Base-by-base conservation (phyloP, 441 rosid genomes). In the Pelargonium fulgidum region DNA sequence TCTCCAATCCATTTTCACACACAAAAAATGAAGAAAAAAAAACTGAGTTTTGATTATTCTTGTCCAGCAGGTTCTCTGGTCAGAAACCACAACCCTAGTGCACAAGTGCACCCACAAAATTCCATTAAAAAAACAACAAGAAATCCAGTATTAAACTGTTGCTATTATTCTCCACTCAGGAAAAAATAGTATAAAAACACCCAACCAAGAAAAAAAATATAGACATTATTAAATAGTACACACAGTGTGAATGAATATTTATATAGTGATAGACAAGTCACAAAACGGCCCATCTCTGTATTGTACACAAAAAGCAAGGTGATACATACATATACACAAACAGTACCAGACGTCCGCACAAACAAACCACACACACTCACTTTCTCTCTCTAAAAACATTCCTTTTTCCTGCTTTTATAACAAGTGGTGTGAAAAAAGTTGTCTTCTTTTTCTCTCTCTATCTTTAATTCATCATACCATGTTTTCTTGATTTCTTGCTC, bases 271-370 rank as follows among this genome's bases (percentile, higher is more conserved):
- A 11, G 14, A 12, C 4, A 13, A 48, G 14, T 29, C 13, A 13
- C 14, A 13, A 48, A 48, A 48, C 13, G 56, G n/a, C 56, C 56
- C 56, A 48, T 48, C 56, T 48, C 17, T 48, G 56, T 48, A 11
- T 6, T 11, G 45, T 45, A 70, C 66, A 76, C 77, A 81, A 77
- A 81, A 81, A 82, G 82, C 82, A 73, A 77, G 65, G 77, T 69
- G 80, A 66, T 76, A 72, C 67, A 36, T 42, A 67, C 78, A 73
- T 5, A 76, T 69, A 69, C 84, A 69, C 74, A 73, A 76, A 69
- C 66, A 70, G 78, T 78, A 68, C 44, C 42, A 73, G 67, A 71
- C 36, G 36, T 29, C 36, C 36, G 36, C 36, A 29, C 36, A 29
- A 29, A 29, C 36, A 29, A 29, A 29, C 36, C 68, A 77, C 79